Percentiles rank a stretch among this genome's conserved stretches.
Conservation (phyloP, 352 stramenopile species). For the Blastocystis sp. region DNA sequence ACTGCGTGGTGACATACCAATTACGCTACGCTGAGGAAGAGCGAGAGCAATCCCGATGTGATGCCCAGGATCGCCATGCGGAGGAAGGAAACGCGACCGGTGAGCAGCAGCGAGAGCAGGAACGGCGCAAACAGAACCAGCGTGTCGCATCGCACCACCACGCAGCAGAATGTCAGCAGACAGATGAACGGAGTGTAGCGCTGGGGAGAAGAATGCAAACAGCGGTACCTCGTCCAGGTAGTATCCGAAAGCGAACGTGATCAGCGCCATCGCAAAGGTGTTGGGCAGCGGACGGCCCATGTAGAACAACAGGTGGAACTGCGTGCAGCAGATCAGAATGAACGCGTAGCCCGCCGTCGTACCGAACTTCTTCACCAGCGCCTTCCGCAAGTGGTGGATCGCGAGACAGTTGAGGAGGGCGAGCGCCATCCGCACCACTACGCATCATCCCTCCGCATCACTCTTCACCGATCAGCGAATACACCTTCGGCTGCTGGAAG, state of each 20-base stretch:
- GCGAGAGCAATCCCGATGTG: slow-evolving; percentile 61
- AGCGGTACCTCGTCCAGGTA: slow-evolving; percentile 62
- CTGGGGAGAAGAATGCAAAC: neutral
- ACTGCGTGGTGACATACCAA: neutral
- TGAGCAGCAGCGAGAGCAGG: slow-evolving; percentile 77
- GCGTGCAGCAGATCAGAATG: slow-evolving; percentile 63
- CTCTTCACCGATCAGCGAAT: slow-evolving; percentile 61
- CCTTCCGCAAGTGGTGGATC: slow-evolving; percentile 20
- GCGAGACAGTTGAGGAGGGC: slow-evolving; percentile 65
- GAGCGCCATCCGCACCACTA: slow-evolving; percentile 66
- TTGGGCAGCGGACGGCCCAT: slow-evolving; percentile 87
- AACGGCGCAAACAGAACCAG: slow-evolving; percentile 83
- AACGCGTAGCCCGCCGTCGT: slow-evolving; percentile 11
- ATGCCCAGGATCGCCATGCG: slow-evolving; percentile 71
- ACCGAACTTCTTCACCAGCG: slow-evolving; percentile 43
- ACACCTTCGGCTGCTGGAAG: slow-evolving; percentile 62
- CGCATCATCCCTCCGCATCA: neutral
- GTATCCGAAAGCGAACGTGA: slow-evolving; percentile 63
- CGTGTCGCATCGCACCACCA: slow-evolving; percentile 91
- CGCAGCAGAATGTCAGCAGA: slow-evolving; percentile 77
- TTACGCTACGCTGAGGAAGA: neutral
- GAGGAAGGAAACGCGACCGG: slow-evolving; percentile 57
- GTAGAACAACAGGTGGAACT: slow-evolving; percentile 97
- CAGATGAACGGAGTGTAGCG: slow-evolving; percentile 63
- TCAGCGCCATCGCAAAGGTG: slow-evolving; percentile 80